A percentile compares a stretch with the other conserved stretches of the same genome.
Conservation (phyloP, 768 basidiomycete species). For the Leccinum variicolor region DNA sequence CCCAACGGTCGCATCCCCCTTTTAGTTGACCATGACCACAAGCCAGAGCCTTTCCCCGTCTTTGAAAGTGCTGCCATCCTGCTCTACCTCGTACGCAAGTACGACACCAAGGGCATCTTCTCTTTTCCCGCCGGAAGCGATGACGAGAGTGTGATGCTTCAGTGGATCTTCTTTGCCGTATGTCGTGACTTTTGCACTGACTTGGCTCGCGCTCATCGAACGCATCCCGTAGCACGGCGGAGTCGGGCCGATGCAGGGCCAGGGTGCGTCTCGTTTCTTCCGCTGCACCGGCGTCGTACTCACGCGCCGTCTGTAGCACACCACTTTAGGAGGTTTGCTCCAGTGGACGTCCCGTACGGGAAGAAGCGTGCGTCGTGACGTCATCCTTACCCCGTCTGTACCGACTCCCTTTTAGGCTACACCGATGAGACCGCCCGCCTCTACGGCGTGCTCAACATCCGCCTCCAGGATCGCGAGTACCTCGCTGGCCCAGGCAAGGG, state of each 20-base stretch:
- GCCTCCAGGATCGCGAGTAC: slow-evolving; percentile 71
- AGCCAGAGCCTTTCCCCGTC: slow-evolving; percentile 53
- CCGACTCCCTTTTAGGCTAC: slow-evolving; percentile 50
- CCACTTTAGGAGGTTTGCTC: slow-evolving; percentile 65
- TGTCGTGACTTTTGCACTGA: slow-evolving; percentile 9
- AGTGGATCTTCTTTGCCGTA: slow-evolving; percentile 87
- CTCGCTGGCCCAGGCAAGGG: slow-evolving; percentile 75
- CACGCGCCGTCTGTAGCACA: slow-evolving; percentile 40
- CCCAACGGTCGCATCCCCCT: slow-evolving; percentile 74
- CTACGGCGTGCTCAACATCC: slow-evolving; percentile 78
- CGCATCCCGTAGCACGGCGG: slow-evolving; percentile 59
- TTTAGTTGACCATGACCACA: slow-evolving; percentile 55
- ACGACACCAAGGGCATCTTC: slow-evolving; percentile 73
- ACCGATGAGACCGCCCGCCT: slow-evolving; percentile 78
- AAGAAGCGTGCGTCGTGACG: slow-evolving; percentile 48
- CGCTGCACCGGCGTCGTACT: slow-evolving; percentile 6
- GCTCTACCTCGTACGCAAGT: slow-evolving; percentile 77
- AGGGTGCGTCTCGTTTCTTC: slow-evolving; percentile 30
- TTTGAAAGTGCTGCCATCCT: slow-evolving; percentile 83
- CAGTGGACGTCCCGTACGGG: slow-evolving; percentile 66
- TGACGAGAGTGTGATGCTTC: slow-evolving; percentile 67
- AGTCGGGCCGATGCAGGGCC: slow-evolving; percentile 87
- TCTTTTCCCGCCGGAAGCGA: slow-evolving; percentile 59
- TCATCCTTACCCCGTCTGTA: not conserved
- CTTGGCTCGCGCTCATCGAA: not conserved